Base-by-base conservation (phyloP, 2,329 filamentous ascomycete species). In the Zymoseptoria brevis region DNA sequence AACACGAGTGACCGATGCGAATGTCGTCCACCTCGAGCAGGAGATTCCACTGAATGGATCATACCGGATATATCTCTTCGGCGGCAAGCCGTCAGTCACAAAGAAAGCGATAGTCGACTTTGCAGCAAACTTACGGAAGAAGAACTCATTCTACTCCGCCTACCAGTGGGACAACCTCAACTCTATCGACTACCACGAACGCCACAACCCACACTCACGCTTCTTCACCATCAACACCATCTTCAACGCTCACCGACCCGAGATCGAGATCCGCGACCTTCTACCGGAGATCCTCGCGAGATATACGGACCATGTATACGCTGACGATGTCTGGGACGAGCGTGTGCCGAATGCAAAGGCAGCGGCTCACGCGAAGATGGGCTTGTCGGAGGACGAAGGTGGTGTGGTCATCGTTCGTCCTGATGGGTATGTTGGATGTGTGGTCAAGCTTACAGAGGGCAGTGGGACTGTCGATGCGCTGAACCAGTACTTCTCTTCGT, bases 1-100 rank as follows among this genome's bases (percentile, higher is more conserved):
- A 9, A 96, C 90, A 0, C 84, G 92, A 54, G 88, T 96, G 21
- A 86, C 88, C 0, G 92, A 96, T 71, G 88, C 91, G 71, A 96
- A 96, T 74, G 86, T 90, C 4, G 90, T 96, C 1, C 89, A 95
- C 68, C 81, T 96, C 8, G 92, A 96, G 75, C 91, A 96, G 74
- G 89, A 95, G 70, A 82, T 96, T 30, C 91, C 91, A 0, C 79
- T 92, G 60, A 96, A 96, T 74, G 91, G 91, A 50, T 87, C 90
- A 1, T 96, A 92, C 80, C 83, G 91, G 58, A 80, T 96, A 61
- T 95, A 91, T 72, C 74, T 96, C 63, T 96, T 95, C 72, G 90
- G 84, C n/a, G 92, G 92, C 58, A 79, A 80, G 50, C 84, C 84
- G 8, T 70, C 76, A 7, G 78, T 79, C 53, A 87, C 84, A 11